These are phyloP conservation scores for Spiraea crenata DNA, from an alignment of 331 rosid genomes.

Conservation along the genomic window DNA sequence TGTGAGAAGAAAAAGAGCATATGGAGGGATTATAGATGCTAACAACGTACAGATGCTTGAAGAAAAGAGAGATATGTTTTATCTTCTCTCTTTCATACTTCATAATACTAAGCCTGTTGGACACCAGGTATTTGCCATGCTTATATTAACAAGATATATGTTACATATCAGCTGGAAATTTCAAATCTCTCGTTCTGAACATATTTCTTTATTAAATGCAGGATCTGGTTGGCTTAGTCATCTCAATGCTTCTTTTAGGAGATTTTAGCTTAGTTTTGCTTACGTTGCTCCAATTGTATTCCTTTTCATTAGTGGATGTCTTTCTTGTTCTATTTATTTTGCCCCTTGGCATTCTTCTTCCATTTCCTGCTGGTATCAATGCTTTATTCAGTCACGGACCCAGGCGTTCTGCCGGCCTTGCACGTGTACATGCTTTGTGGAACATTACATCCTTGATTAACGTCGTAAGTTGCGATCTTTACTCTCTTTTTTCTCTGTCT, in stretches of 20 bases:
- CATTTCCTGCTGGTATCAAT: slow-evolving; percentile 98
- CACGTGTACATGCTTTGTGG: slow-evolving; percentile 94
- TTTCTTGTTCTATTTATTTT: slow-evolving; percentile 82
- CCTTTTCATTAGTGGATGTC: slow-evolving; percentile 80
- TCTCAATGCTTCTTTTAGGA: slow-evolving; percentile 82
- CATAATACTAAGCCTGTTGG: slow-evolving; percentile 96
- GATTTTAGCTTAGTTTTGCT: slow-evolving; percentile 94
- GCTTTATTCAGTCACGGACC: slow-evolving; percentile 99
- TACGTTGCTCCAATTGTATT: slow-evolving; percentile 87
- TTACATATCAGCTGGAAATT: not conserved
- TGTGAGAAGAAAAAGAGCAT: slow-evolving; percentile 50
- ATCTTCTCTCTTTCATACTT: slow-evolving; percentile 80
- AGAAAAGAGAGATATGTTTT: slow-evolving; percentile 84
- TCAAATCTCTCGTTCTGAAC: not conserved
- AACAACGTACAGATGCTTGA: slow-evolving; percentile 68
- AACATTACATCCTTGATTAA: slow-evolving; percentile 80
- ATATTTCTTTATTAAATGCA: slow-evolving; percentile 39
- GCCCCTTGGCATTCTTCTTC: slow-evolving; percentile 89
- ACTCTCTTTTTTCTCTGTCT: not conserved
- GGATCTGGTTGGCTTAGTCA: slow-evolving; percentile 98
- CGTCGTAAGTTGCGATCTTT: slow-evolving; percentile 59
- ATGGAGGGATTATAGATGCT: slow-evolving; percentile 63
- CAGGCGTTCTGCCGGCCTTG: slow-evolving; percentile 95
- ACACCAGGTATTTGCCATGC: slow-evolving; percentile 73
- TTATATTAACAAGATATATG: not conserved